Evolutionary conservation across 1,284 basidiomycete species (phyloP), one percentile per base, ranked within the genome.

Genomic region (Schizophyllum commune): DNA sequence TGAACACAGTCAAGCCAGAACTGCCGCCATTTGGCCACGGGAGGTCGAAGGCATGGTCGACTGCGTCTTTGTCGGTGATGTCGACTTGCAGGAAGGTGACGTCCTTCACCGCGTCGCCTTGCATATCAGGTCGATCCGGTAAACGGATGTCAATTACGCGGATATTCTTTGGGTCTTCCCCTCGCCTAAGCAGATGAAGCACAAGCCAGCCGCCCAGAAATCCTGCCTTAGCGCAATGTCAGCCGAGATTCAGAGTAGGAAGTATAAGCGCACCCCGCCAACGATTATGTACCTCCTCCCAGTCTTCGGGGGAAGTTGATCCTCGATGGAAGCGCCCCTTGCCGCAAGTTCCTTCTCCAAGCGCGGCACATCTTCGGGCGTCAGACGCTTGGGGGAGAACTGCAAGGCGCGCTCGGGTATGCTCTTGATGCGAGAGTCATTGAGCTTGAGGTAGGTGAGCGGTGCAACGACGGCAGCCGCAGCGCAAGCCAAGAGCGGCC

Each of bases 171-270:
- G 83, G 81, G 55, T 81, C 74, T 64, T 85, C 83, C 2, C 83
- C 83, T 2, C 83, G 77, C 47, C 75, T 71, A 13, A 84, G 62
- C 4, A 84, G 71, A 57, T 84, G 83, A 8, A 79, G 68, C 9
- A 85, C 78, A 33, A 84, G 79, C 82, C 83, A 84, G 9, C 83
- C 83, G 8, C 82, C 82, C 9, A 83, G 64, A 60, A 83, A 82
- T 1, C 82, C 83, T 1, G 79, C 75, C 78, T 83, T 11, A 7
- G 54, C 22, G 5, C 7, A 11, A 6, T 4, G 21, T 52, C 3
- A 55, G 52, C 52, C 32, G 32, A 39, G n/a, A 2, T 27, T 21
- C 27, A 47, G 15, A 51, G 5, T n/a, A 58, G 11, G 53, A 55
- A 51, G 27, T 22, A 11, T 8, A 39, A 9, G 58, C 79, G 62